Evolutionary conservation across 441 rosid genomes (phyloP).

Genomic region (Corymbia calophylla): DNA sequence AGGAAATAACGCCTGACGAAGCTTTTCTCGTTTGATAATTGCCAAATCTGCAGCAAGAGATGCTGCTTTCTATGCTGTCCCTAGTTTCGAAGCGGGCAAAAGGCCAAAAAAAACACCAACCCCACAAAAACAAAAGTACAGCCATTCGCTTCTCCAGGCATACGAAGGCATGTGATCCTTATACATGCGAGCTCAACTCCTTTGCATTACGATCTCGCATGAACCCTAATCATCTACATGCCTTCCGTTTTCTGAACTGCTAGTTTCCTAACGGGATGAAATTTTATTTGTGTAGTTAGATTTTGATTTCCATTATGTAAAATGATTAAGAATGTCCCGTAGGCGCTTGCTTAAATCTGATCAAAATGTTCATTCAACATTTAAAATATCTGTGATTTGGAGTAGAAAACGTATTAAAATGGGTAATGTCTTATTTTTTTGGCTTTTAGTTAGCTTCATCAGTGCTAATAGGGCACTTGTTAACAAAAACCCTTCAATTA

Average conservation of each 20-base stretch:
- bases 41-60: not conserved
- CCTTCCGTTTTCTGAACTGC: not conserved
- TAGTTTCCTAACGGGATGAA: no score
- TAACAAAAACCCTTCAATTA: not conserved
- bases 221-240: not conserved
- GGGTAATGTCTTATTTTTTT: not conserved
- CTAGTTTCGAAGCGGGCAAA: not conserved
- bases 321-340: no score
- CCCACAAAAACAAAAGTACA: accelerated
- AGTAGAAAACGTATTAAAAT: accelerated
- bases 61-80: not conserved
- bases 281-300: not conserved
- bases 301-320: not conserved
- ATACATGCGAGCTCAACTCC: not conserved
- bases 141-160: not conserved
- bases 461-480: not conserved
- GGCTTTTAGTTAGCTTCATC: not conserved
- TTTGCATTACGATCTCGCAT: not conserved
- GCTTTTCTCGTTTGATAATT: not conserved
- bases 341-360: not conserved
- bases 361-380: not conserved
- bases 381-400: accelerated
- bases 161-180: not conserved
- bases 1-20: not conserved
- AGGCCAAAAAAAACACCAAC: not conserved